Conservation (phyloP, 352 stramenopile genomes). For the Salisapilia sapeloensis region DNA sequence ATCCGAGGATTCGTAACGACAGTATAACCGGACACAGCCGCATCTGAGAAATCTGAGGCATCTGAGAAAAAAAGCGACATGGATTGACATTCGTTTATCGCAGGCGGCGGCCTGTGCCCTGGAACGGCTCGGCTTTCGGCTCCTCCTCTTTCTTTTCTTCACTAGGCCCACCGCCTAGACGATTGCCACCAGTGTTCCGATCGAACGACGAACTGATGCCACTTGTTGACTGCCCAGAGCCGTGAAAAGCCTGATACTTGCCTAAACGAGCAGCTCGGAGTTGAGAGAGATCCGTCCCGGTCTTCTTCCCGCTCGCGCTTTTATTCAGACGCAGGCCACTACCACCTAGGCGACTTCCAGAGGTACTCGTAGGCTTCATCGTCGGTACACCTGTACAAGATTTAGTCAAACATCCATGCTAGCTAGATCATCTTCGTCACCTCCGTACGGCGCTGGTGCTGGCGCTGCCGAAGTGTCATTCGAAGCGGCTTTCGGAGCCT, state of each 20-base stretch:
- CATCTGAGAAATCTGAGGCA: no score
- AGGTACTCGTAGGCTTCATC: constrained; percentile 22
- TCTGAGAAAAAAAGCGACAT: no score
- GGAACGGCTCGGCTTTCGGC: constrained; percentile 26
- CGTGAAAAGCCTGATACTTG: constrained; percentile 75
- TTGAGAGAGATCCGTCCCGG: constrained; percentile 33
- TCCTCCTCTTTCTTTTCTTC: constrained; percentile 27
- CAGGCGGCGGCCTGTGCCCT: constrained; percentile 41
- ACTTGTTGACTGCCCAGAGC: constrained; percentile 55
- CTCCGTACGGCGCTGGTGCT: constrained; percentile 43
- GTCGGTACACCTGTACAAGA: constrained; percentile 31
- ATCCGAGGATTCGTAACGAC: no score
- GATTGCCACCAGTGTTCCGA: constrained; percentile 3
- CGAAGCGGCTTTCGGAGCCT: constrained; percentile 7
- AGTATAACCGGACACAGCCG: no score
- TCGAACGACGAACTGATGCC: constrained; percentile 21
- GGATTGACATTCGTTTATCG: no score
- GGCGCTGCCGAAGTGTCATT: constrained; percentile 12
- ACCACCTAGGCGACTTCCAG: constrained; percentile 13
- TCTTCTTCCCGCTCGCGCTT: constrained; percentile 16
- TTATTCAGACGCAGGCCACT: constrained; percentile 63
- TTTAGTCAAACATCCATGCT: not conserved
- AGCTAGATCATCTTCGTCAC: constrained; percentile 8
- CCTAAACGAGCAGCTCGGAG: constrained; percentile 53
- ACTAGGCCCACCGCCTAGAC: constrained; percentile 8